Evolutionary conservation across 257 asterid genomes (phyloP).

Genomic region (Knoxia roxburghii): DNA sequence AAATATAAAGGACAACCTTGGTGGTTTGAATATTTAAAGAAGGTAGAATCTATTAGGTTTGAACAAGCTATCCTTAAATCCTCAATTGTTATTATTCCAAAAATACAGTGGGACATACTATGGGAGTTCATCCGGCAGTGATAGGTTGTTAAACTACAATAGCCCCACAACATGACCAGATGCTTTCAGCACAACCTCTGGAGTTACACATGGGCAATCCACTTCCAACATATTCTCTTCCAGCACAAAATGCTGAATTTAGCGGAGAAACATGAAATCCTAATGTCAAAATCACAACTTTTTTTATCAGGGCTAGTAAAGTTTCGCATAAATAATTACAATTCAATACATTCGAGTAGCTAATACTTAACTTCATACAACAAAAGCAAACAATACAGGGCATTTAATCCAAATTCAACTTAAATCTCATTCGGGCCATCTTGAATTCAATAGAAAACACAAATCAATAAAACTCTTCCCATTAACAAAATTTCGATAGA

Average conservation of each 20-base stretch:
- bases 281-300: background rate
- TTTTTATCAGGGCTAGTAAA: background rate
- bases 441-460: background rate
- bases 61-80: background rate
- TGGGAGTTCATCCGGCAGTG: background rate
- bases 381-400: no score
- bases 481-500: background rate
- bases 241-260: constrained; percentile 65
- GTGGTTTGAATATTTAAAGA: background rate
- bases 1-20: background rate
- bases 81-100: background rate
- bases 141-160: no score
- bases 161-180: constrained; percentile 60
- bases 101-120: background rate
- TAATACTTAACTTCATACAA: background rate
- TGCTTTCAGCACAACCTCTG: constrained; percentile 72
- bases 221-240: constrained; percentile 82
- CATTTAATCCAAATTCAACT: background rate
- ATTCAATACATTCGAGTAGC: background rate
- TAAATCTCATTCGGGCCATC: constrained; percentile 1
- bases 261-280: constrained; percentile 6
- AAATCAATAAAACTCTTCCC: background rate
- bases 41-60: no score
- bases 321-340: background rate
- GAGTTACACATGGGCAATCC: constrained; percentile 83